Conservation (phyloP, 345 rosid genomes). For the Dovyalis caffra region DNA sequence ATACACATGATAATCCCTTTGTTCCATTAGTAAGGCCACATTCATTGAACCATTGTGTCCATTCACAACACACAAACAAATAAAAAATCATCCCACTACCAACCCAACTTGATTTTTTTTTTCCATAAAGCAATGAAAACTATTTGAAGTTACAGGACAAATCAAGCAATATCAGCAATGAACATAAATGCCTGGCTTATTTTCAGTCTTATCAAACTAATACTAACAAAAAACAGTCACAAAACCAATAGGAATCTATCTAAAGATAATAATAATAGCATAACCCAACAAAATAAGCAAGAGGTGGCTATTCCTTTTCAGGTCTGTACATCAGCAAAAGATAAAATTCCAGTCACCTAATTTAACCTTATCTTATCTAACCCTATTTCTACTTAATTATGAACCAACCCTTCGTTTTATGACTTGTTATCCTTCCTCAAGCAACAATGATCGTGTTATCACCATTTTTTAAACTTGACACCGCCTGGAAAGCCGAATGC, state of each 20-base stretch:
- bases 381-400: conserved; percentile 27
- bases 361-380: conserved; percentile 23
- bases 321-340: conserved; percentile 51
- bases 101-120: conserved; percentile 10
- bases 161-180: conserved; percentile 1
- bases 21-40: background rate
- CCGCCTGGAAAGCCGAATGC: conserved; percentile 47
- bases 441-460: conserved; percentile 70
- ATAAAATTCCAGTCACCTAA: conserved; percentile 32
- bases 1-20: too few species aligned
- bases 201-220: conserved; percentile 20
- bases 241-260: conserved; percentile 14
- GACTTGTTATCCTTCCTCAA: conserved; percentile 22
- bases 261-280: background rate
- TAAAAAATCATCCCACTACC: background rate
- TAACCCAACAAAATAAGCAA: conserved; percentile 6
- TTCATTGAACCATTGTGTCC: background rate
- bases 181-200: conserved; percentile 15
- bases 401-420: background rate
- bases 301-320: conserved; percentile 20
- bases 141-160: conserved; percentile 4
- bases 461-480: conserved; percentile 54
- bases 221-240: conserved; percentile 11
- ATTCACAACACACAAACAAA: background rate
- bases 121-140: background rate